Evolutionary conservation across 2,329 filamentous ascomycete species (phyloP).

Genomic region (Neobulgaria alba): DNA sequence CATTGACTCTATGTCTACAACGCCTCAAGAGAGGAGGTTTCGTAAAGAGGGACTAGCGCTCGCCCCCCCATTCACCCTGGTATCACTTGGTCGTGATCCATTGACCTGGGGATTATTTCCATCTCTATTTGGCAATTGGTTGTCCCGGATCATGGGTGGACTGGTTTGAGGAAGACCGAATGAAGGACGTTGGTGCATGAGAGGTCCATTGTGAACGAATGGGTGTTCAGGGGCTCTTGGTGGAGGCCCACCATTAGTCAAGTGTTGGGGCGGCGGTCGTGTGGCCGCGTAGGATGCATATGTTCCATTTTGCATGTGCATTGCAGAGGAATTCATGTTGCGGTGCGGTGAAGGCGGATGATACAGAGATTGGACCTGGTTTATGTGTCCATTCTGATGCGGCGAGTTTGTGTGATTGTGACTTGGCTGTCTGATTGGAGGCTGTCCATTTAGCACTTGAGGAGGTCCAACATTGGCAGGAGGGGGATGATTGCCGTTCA

Average conservation of each 20-base stretch:
- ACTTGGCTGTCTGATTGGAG: constrained; percentile 17
- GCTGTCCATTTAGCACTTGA: constrained; percentile 15
- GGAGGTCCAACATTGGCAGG: constrained; percentile 22
- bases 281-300: constrained; percentile 25
- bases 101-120: constrained; percentile 22
- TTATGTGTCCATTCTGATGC: constrained; percentile 36
- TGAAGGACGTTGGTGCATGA: constrained; percentile 36
- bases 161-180: constrained; percentile 23
- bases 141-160: constrained; percentile 22
- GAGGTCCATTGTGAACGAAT: constrained; percentile 38
- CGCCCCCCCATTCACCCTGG: constrained; percentile 50
- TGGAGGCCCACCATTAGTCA: constrained; percentile 30
- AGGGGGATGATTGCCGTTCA: constrained; percentile 37
- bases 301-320: constrained; percentile 23
- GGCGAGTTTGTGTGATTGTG: constrained; percentile 31
- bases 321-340: constrained; percentile 13
- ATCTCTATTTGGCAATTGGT: constrained; percentile 24
- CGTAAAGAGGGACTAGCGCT: constrained; percentile 70
- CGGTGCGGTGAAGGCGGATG: constrained; percentile 32
- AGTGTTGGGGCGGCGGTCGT: constrained; percentile 28
- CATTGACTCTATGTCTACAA: too few species aligned
- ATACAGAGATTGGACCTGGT: constrained; percentile 3
- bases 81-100: constrained; percentile 31
- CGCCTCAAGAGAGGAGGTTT: constrained; percentile 58
- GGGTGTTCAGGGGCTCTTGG: constrained; percentile 38